Evolutionary conservation across 495 filamentous ascomycete species (phyloP), one percentile per base, ranked within the genome.

Genomic region (Penicillium antarcticum): DNA sequence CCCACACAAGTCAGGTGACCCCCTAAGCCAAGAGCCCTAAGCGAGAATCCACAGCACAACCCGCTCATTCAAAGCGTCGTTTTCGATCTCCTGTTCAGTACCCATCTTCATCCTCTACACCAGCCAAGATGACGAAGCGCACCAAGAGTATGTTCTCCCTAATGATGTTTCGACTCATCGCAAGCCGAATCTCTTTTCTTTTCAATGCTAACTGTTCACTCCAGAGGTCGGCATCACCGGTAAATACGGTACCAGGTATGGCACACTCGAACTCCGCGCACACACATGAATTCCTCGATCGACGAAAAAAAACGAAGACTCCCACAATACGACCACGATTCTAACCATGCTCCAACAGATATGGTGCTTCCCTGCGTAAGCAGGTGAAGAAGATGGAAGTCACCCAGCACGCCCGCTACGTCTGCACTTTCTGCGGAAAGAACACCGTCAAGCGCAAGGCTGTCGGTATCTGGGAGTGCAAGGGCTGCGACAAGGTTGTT

Each of bases 351-450:
- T 32, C 51, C 43, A 42, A 66, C 54, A 86, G 94, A 86, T 98
- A 98, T 77, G 94, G 94, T 87, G 94, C 94, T 73, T 98, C 94
- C 67, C 89, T 98, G 77, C 90, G 94, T 80, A 98, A 97, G 83
- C 94, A 97, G 75, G 89, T 97, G 71, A 98, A 98, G 89, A 96
- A 96, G 86, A 96, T 97, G 88, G 94, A 98, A 87, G 86, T 96
- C 68, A 85, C 87, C 48, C 92, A 97, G 75, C 92, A 97, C 83
- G 89, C 91, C 74, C 82, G 85, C 72, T 97, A 97, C 82, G 54
- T 75, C 66, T 78, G 74, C 82, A 92, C 90, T 44, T 94, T 95
- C 84, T 96, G 92, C 85, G 92, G 91, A 60, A 96, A 96, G 83
- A 86, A 81, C 76, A 87, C 86, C 54, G 94, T 98, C 61, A 94